Base-by-base conservation (phyloP, 805 yeast genomes). In the Lachancea sp. region DNA sequence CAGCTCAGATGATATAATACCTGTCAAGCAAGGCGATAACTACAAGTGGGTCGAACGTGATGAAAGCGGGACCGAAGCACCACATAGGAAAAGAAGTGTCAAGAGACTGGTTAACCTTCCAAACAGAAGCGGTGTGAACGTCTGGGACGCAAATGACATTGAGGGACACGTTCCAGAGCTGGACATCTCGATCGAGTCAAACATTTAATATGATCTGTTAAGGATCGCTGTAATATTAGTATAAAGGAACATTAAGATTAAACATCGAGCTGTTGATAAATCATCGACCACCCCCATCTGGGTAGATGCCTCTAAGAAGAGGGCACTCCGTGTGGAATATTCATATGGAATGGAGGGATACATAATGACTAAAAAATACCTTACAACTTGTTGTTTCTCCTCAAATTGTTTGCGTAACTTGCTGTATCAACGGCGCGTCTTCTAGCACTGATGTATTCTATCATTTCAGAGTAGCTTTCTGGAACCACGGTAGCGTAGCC, bases 381-480 rank as follows among this genome's bases (percentile, higher is more conserved):
- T 31, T 36, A 47, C 27, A 47, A 29, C 22, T 47, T 47, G 33
- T 36, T 36, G 18, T 25, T 29, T 12, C 50, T 42, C 52, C 68
- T 72, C 46, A 74, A 52, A 51, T 72, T 77, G 43, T 65, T 66
- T 13, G 73, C 86, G 60, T 78, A 84, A 40, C 72, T 69, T 25
- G 93, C 90, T 17, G 95, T 86, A 41, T 82, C 95, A 46, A 73
- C 73, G 3, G 95, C 95, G 65, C 95, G 80, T 70, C 97, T 82
- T 67, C 95, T 79, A 22, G 95, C 97, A 58, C 85, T 90, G 15
- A 90, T 75, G 60, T 84, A 90, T 54, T 80, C 84, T 81, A 90
- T 88, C 95, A 89, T 90, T 65, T 90, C 97, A 22, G 81, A 76
- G 60, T 90, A 90, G 0, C 95, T 79, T 61, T 85, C 85, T 3